Conservation (phyloP, 176 grass and related monocot species). For the Triticum urartu region DNA sequence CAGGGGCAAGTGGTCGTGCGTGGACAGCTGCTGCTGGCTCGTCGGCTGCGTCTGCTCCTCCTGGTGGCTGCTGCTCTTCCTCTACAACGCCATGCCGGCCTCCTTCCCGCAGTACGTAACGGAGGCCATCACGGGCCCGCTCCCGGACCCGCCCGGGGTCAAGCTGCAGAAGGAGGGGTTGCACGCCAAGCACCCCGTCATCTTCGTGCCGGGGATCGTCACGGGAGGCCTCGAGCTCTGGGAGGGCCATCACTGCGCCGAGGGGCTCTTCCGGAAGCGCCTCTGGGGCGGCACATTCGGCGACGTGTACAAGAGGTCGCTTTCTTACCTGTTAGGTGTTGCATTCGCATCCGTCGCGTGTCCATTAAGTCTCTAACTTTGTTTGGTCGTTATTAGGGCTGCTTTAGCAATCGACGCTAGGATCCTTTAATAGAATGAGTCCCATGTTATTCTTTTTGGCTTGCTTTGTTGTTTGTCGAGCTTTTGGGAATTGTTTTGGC, state of each 20-base stretch:
- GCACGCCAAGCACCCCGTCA: slow-evolving; percentile 79
- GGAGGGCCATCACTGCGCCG: slow-evolving; percentile 94
- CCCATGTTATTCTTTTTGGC: neutral
- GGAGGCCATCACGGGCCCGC: slow-evolving; percentile 87
- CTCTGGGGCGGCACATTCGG: slow-evolving; percentile 96
- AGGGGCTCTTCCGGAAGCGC: slow-evolving; percentile 91
- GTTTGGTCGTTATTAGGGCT: neutral
- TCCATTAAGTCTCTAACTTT: slow-evolving; percentile 10
- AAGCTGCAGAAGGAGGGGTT: slow-evolving; percentile 94
- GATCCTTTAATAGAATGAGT: slow-evolving; percentile 1
- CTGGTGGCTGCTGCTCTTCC: slow-evolving; percentile 95
- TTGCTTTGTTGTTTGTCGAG: neutral
- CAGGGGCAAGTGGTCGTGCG: slow-evolving; percentile 69
- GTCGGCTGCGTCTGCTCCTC: slow-evolving; percentile 85
- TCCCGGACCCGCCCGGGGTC: slow-evolving; percentile 85
- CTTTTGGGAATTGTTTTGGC: neutral
- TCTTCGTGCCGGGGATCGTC: slow-evolving; percentile 97
- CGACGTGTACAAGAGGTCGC: slow-evolving; percentile 92
- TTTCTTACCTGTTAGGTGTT: slow-evolving; percentile 15
- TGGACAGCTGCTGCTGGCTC: slow-evolving; percentile 89
- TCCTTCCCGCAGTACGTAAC: slow-evolving; percentile 96
- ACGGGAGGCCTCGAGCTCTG: slow-evolving; percentile 94
- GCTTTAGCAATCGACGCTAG: slow-evolving; percentile 9
- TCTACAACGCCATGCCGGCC: slow-evolving; percentile 97
- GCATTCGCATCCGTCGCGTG: neutral